Evolutionary conservation across 2,329 filamentous ascomycete species (phyloP), one percentile per base, ranked within the genome.

Genomic region (Penicillium sp.): DNA sequence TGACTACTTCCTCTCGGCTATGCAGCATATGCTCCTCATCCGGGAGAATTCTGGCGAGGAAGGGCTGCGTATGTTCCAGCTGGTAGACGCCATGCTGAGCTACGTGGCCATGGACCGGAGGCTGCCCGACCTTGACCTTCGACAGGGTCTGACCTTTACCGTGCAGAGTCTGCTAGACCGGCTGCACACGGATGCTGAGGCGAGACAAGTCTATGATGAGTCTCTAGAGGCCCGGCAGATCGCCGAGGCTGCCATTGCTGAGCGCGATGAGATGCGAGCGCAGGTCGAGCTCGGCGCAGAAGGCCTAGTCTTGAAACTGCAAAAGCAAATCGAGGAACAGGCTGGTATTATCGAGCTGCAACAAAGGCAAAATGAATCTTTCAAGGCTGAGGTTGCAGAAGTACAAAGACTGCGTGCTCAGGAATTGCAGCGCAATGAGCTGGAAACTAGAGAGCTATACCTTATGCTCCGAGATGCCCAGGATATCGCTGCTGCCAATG

Each of bases 71-170:
- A 94, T 97, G 88, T 99, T 97, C 76, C 94, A 97, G 78, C 84
- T 99, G 29, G 92, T 97, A 29, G 94, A 99, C 75, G 88, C 90
- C n/a, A 97, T 97, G 91, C 85, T 99, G 62, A 96, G 91, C 74
- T 97, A 97, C 74, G 93, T 99, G 59, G 93, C 93, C 65, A 99
- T 99, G 93, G 94, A 99, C 74, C 85, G 94, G 68, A 84, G 94
- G 60, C 76, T 97, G 61, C 94, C 94, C 38, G 93, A 99, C 74
- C 93, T 97, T 86, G 94, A 99, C 72, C 83, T 99, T 56, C 97
- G 97, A 78, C 93, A 97, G 73, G 96, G 91, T 69, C 83, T 99
- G 61, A 97, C 96, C 72, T 97, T 97, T 68, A 97, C 93, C 0
- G 94, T 99, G 10, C 94, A 97, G 76, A 96, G 86, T 72, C 80